These are phyloP conservation scores for Sordariomycetes sp. DNA, from an alignment of 2,329 filamentous ascomycete genomes.

Conservation along the genomic window DNA sequence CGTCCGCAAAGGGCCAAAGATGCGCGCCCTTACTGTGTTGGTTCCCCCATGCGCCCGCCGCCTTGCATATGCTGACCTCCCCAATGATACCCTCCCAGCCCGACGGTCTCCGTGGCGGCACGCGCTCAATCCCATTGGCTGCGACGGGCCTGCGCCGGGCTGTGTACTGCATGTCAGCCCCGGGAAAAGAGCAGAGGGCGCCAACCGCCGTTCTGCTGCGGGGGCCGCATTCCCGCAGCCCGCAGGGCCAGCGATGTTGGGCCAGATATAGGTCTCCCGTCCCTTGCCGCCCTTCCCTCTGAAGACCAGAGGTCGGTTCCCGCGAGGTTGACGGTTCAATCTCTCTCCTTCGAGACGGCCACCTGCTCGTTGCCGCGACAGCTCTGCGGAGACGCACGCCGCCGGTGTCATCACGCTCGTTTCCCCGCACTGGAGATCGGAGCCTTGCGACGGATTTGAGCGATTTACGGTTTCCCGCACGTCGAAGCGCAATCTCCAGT, in stretches of 20 bases:
- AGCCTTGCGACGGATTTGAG: too few species aligned
- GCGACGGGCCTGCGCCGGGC: background rate
- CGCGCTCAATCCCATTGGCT: background rate
- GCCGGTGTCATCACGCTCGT: too few species aligned
- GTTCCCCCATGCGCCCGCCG: background rate
- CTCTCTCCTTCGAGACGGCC: background rate
- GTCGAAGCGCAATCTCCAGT: constrained; percentile 7
- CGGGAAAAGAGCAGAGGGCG: background rate
- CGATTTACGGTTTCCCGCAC: background rate
- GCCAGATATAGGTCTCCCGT: background rate
- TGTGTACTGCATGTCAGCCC: background rate
- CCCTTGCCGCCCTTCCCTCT: background rate
- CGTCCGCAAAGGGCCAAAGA: background rate
- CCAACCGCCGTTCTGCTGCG: background rate
- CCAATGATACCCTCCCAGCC: background rate
- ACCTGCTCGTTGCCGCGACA: background rate
- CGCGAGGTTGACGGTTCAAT: background rate
- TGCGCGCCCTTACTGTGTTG: background rate
- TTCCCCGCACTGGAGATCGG: too few species aligned
- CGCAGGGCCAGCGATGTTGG: background rate
- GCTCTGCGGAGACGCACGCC: background rate
- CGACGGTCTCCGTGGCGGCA: background rate
- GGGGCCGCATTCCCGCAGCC: background rate
- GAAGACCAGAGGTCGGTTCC: background rate
- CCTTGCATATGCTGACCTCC: background rate